Percentiles rank a stretch among this genome's conserved stretches.
phyloP scores from a whole-genome alignment of 306 rosid species.

The Rosa multiflora region DNA sequence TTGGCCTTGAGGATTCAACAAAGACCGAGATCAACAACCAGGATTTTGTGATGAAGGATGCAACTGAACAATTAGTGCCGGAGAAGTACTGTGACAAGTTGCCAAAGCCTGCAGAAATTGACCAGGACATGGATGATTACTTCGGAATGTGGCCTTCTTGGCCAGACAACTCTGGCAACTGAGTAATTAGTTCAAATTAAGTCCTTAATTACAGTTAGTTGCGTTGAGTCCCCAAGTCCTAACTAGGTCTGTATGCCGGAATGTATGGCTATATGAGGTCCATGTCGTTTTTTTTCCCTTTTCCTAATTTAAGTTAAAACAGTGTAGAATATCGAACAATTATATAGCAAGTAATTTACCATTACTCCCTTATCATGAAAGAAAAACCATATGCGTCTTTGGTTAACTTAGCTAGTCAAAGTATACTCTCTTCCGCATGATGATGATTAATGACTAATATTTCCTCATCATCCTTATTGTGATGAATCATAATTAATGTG shows the following conservation, averaged over 20 bases:
- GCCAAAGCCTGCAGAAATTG: slow-evolving; percentile 29
- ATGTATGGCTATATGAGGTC: too few species aligned
- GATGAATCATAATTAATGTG: neutral
- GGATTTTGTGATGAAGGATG: slow-evolving; percentile 16
- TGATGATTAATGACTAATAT: slow-evolving; percentile 3
- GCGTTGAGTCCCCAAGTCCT: slow-evolving; percentile 1
- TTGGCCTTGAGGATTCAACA: slow-evolving; percentile 42
- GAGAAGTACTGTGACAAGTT: slow-evolving; percentile 23
- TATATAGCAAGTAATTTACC: too few species aligned
- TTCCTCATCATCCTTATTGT: neutral
- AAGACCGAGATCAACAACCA: neutral
- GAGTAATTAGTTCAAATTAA: slow-evolving; percentile 4
- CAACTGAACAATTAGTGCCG: slow-evolving; percentile 27
- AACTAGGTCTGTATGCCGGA: neutral
- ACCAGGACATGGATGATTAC: slow-evolving; percentile 20
- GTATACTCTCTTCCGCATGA: neutral
- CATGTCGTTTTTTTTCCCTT: neutral
- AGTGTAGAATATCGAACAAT: too few species aligned
- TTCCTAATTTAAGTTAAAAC: neutral
- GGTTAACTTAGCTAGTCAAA: too few species aligned
- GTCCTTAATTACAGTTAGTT: neutral
- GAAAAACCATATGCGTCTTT: neutral
- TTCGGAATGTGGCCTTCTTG: slow-evolving; percentile 39
- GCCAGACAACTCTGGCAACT: slow-evolving; percentile 28
- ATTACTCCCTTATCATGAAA: too few species aligned